These are phyloP conservation scores for Ceratobasidium sp. DNA, from an alignment of 1,284 basidiomycete genomes.

Conservation along the genomic window DNA sequence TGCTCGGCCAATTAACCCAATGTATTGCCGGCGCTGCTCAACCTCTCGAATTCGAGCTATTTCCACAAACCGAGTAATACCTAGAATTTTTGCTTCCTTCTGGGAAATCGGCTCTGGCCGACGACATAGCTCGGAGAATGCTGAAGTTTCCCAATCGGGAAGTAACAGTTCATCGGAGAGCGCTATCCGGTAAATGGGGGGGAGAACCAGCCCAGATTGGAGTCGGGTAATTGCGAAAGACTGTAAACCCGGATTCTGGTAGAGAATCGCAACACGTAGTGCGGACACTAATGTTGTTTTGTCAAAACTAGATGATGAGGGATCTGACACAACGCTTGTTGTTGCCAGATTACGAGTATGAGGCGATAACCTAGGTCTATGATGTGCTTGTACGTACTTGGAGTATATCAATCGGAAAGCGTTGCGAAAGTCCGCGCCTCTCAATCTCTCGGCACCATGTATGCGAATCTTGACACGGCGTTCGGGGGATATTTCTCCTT, in stretches of 20 bases:
- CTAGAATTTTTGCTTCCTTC: constrained; percentile 11
- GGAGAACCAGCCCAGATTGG: not conserved
- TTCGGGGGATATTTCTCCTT: not conserved
- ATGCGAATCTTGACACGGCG: not conserved
- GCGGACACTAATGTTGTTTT: not conserved
- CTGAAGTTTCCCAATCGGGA: constrained; percentile 14
- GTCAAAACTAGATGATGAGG: not conserved
- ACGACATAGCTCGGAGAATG: constrained; percentile 19
- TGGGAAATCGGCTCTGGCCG: constrained; percentile 5
- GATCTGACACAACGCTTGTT: not conserved
- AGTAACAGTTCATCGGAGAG: constrained; percentile 18
- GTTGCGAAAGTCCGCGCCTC: no score
- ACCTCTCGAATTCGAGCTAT: constrained; percentile 18
- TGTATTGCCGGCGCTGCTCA: constrained; percentile 23
- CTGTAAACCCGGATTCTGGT: constrained; percentile 2
- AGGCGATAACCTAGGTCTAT: no score
- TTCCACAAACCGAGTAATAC: constrained; percentile 1
- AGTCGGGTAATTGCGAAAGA: constrained; percentile 3
- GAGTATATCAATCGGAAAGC: no score
- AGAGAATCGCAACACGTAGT: constrained; percentile 13
- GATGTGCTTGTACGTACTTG: no score
- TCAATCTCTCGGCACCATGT: no score
- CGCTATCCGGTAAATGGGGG: constrained; percentile 7
- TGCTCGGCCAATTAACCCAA: no score
- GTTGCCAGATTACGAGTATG: no score